Evolutionary conservation across 345 rosid species (phyloP), one percentile per base, ranked within the genome.

Genomic region (Arabidopsis suecica): DNA sequence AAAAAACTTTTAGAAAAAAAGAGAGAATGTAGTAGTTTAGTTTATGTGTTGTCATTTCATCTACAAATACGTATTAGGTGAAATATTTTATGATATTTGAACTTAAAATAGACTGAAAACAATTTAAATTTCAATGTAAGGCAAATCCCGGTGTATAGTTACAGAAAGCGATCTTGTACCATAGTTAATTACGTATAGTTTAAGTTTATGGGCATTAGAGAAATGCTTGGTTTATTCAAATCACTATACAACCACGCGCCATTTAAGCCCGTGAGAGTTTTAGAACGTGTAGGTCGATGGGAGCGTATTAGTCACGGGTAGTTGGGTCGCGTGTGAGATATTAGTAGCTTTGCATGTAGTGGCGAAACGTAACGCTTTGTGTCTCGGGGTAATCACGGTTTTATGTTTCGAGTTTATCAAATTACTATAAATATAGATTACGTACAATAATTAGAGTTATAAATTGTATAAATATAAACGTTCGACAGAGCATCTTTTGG

Each of bases 401-500:
- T 57, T 58, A 40, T 61, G 73, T 78, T 78, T 71, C 76, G 80
- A 64, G 68, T 58, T 64, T 77, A 77, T 30, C 80, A 71, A 77
- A 70, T 34, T 41, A 71, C 65, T 64, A 63, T 70, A 70, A 62
- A 71, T 71, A 38, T 56, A 32, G 53, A 48, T 71, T 56, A 71
- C 62, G 72, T 70, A 71, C 72, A 65, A 77, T 65, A 37, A 37
- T 47, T 70, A 70, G 42, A 56, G 71, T 62, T 57, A 36, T 71
- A 9, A 56, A 70, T 56, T 44, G 56, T 64, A 48, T 64, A 48
- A 36, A 77, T 71, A 57, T 65, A 57, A 71, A 71, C 62, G 63
- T 78, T 58, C 69, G 73, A 71, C 89, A 84, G 90, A 78, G 94
- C 94, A 87, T 90, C 91, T 88, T 89, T 90, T 82, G 89, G 82